Conservation (phyloP, 2,329 filamentous ascomycete genomes). For the Huntiella moniliformis region DNA sequence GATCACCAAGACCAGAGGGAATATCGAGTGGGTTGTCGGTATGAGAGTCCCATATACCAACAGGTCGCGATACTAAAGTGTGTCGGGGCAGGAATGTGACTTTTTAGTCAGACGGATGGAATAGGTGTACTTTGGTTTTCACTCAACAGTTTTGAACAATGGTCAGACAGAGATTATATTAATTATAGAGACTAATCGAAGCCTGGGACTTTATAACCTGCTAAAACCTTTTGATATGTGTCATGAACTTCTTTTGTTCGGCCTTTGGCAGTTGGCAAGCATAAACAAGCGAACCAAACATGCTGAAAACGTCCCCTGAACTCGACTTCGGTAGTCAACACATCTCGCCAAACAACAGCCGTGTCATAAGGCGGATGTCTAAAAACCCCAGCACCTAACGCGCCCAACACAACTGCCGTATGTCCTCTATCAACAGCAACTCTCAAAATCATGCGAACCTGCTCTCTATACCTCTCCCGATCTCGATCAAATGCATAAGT, state of each 20-base stretch:
- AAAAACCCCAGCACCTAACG: conserved; percentile 51
- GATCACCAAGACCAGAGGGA: conserved; percentile 3
- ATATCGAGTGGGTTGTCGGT: conserved; percentile 5
- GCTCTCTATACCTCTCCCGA: too few species aligned
- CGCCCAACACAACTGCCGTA: conserved; percentile 43
- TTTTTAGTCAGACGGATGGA: too few species aligned
- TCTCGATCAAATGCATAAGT: conserved; percentile 11
- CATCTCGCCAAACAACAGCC: conserved; percentile 42
- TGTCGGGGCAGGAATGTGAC: too few species aligned
- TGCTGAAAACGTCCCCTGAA: conserved; percentile 43
- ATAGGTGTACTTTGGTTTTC: too few species aligned
- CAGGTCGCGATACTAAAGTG: background rate
- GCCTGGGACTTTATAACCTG: too few species aligned
- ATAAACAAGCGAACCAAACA: conserved; percentile 5
- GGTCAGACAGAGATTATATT: too few species aligned
- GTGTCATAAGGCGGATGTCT: conserved; percentile 42
- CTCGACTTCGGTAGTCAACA: conserved; percentile 36
- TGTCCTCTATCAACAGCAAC: conserved; percentile 39
- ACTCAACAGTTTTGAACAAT: too few species aligned
- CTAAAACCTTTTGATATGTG: too few species aligned
- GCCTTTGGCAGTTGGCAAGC: too few species aligned
- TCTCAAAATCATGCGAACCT: conserved; percentile 27
- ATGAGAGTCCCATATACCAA: conserved; percentile 1
- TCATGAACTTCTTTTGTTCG: too few species aligned
- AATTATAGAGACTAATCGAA: too few species aligned